Evolutionary conservation across 306 rosid genomes (phyloP).

Genomic region (Castanea mollissima): DNA sequence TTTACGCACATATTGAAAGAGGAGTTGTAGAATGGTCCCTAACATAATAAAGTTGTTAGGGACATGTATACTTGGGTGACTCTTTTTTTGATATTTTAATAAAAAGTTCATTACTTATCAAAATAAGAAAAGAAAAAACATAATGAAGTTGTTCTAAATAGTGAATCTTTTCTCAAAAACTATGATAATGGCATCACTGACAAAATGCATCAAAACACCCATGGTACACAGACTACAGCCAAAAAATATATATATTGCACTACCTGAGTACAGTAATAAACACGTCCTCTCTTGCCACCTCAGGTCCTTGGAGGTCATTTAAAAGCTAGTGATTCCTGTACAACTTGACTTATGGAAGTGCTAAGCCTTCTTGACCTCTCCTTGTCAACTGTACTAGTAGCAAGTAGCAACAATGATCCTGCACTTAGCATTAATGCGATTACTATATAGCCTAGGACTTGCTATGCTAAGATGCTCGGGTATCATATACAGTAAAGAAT

Average conservation of each 20-base stretch:
- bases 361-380: conserved; percentile 90
- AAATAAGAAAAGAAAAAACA: no score
- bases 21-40: background rate
- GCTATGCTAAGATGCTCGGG: background rate
- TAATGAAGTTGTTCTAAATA: background rate
- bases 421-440: conserved; percentile 27
- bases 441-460: background rate
- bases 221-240: conserved; percentile 1
- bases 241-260: conserved; percentile 3
- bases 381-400: conserved; percentile 84
- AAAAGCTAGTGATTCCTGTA: conserved; percentile 83
- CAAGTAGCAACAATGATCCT: conserved; percentile 86
- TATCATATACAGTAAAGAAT: background rate
- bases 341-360: conserved; percentile 84
- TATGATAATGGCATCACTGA: background rate
- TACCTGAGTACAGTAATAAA: conserved; percentile 96
- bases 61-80: no score
- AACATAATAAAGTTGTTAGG: background rate
- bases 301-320: conserved; percentile 93
- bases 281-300: conserved; percentile 90
- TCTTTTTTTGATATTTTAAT: no score
- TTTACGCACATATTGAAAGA: background rate
- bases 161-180: background rate
- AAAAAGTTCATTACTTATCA: no score
- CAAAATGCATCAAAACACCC: conserved; percentile 7